phyloP scores from a whole-genome alignment of 805 yeast species.

The Millerago galiae region DNA sequence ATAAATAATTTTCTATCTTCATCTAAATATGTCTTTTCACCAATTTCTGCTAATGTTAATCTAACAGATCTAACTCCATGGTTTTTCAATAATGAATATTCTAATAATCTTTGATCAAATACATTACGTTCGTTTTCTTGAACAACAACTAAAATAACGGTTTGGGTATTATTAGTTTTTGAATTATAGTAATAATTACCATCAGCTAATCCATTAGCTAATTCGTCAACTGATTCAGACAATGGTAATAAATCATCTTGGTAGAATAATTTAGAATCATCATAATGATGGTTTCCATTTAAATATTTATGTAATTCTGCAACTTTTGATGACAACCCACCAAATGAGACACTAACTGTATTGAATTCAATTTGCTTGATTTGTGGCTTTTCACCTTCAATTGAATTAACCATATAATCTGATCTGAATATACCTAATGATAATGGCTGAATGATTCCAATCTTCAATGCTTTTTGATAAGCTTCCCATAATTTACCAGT shows the following conservation, averaged over 20 bases:
- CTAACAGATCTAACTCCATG: conserved; percentile 60
- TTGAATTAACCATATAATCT: conserved; percentile 69
- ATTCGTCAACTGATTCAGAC: conserved; percentile 53
- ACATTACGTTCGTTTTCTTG: conserved; percentile 86
- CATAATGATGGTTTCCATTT: conserved; percentile 54
- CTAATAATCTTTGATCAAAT: conserved; percentile 85
- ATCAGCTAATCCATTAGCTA: conserved; percentile 64
- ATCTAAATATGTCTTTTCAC: conserved; percentile 33
- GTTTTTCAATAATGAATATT: conserved; percentile 53
- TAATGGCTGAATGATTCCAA: conserved; percentile 54
- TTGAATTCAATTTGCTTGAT: conserved; percentile 96
- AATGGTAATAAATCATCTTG: conserved; percentile 49
- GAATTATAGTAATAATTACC: conserved; percentile 55
- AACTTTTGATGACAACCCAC: conserved; percentile 79
- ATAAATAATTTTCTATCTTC: conserved; percentile 42
- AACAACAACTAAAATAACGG: conserved; percentile 67
- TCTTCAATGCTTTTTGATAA: conserved; percentile 41
- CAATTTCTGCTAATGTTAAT: conserved; percentile 57
- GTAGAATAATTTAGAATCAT: conserved; percentile 32
- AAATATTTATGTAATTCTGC: conserved; percentile 67
- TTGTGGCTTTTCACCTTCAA: conserved; percentile 33
- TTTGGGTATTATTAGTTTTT: conserved; percentile 24
- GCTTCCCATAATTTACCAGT: conserved; percentile 72
- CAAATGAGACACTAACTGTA: conserved; percentile 93
- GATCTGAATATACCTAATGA: conserved; percentile 84